Base-by-base conservation (phyloP, 371 early-diverging fungal genomes). In the Batkoa obscura region DNA sequence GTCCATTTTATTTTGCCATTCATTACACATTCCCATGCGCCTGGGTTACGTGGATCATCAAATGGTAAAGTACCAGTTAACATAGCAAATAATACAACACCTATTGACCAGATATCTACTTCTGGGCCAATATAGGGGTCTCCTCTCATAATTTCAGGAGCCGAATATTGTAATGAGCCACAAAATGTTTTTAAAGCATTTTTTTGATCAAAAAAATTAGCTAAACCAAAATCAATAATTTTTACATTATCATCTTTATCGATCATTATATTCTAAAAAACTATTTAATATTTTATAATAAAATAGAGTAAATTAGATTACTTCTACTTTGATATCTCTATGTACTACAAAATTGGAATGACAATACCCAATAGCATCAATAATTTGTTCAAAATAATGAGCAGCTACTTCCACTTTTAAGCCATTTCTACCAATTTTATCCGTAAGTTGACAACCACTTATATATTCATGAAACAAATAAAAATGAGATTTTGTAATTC, bases 11-110 rank as follows among this genome's bases (percentile, higher is more conserved):
- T 47, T 32, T 42, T 43, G 31, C 56, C 56, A 35, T 47, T 55
- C 56, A 55, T 55, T 10, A 55, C 56, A 33, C 43, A 43, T 13
- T 55, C 56, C 56, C 56, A 55, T 17, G 56, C 56, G 17, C 56
- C 56, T 35, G 56, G 56, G 31, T 47, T 55, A 6, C 56, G 23
- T 8, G 59, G 59, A 47, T 58, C 59, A 32, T 50, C 59, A 35
- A 58, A 58, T n/a, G 59, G 59, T 15, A 58, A 37, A 3, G 48
- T 46, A 35, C 59, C 59, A 36, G 59, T 53, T 12, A 58, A 9
- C 59, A 58, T 58, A 23, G 50, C 59, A 47, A 58, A 58, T 9
- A 58, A 37, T 15, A 58, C 59, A 17, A 58, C 59, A 50, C 58
- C 58, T 50, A 58, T 32, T 15, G 59, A 58, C 59, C 59, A 58